Percentiles rank a stretch among this genome's conserved stretches.
phyloP scores from a whole-genome alignment of 257 asterid species.

The Solanum pimpinellifolium region DNA sequence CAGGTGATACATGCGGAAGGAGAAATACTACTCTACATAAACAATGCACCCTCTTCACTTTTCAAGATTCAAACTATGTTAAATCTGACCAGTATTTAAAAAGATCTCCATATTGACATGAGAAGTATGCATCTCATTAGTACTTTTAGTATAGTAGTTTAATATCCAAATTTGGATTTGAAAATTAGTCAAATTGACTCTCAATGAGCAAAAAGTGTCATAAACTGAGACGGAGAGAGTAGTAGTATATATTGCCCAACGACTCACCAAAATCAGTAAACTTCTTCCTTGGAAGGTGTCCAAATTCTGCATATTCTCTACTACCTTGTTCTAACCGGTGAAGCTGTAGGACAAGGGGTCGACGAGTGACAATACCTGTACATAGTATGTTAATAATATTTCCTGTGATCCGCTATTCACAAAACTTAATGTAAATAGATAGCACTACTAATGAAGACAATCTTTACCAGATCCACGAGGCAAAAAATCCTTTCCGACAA shows the following conservation, averaged over 20 bases:
- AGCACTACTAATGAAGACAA: not conserved
- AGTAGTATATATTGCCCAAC: not conserved
- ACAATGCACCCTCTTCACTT: not conserved
- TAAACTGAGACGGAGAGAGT: not conserved
- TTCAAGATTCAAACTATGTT: not conserved
- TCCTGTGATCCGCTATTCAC: not conserved
- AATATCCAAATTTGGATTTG: not conserved
- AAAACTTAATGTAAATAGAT: not conserved
- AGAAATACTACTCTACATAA: not conserved
- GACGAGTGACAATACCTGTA: conserved; percentile 92
- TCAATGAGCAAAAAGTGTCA: not conserved
- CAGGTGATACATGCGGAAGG: not conserved
- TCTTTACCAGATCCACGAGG: conserved; percentile 97
- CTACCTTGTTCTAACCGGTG: conserved; percentile 73
- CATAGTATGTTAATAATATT: not conserved
- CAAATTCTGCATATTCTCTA: conserved; percentile 98
- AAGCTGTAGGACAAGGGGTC: conserved; percentile 97
- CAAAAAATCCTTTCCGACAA: conserved; percentile 92
- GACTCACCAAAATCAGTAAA: conserved; percentile 86
- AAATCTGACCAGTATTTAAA: not conserved
- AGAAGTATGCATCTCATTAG: not conserved
- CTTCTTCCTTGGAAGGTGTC: conserved; percentile 76
- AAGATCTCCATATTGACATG: not conserved
- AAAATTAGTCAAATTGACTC: not conserved
- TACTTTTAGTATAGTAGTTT: not conserved